phyloP scores from a whole-genome alignment of 2,329 filamentous ascomycete genomes.

The Akanthomyces muscarius region DNA sequence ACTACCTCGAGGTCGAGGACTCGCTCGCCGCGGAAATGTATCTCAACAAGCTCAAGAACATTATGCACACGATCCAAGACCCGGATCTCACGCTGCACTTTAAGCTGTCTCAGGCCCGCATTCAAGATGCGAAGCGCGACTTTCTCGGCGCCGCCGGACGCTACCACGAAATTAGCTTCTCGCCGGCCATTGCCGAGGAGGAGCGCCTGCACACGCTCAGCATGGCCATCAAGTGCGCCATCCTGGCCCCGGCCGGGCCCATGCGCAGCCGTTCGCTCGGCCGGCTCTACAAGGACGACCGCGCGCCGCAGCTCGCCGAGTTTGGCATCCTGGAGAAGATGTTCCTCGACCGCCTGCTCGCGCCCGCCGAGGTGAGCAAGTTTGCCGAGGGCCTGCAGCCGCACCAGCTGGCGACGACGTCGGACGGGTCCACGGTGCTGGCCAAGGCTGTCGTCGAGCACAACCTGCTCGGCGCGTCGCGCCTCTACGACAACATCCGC shows the following conservation, averaged over 20 bases:
- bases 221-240: conserved; percentile 86
- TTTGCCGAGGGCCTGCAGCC: conserved; percentile 77
- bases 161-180: conserved; percentile 84
- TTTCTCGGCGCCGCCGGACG: conserved; percentile 85
- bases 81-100: conserved; percentile 77
- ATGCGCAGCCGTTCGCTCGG: conserved; percentile 74
- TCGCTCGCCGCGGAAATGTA: conserved; percentile 79
- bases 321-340: conserved; percentile 94
- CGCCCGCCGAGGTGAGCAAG: conserved; percentile 74
- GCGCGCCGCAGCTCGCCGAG: conserved; percentile 69
- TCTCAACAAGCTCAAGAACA: conserved; percentile 91
- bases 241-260: conserved; percentile 88
- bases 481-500: conserved; percentile 72
- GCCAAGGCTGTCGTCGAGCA: conserved; percentile 94
- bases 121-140: conserved; percentile 82
- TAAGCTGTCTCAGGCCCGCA: conserved; percentile 85
- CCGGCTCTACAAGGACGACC: conserved; percentile 89
- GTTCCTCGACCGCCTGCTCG: conserved; percentile 83
- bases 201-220: conserved; percentile 81
- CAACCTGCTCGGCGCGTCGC: conserved; percentile 83
- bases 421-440: conserved; percentile 88
- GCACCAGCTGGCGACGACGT: conserved; percentile 85
- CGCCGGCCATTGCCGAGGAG: conserved; percentile 72
- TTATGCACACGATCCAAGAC: conserved; percentile 75
- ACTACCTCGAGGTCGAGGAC: conserved; percentile 93